Conservation (phyloP, 176 grass and related monocot genomes). For the Cenchrus purpureus region DNA sequence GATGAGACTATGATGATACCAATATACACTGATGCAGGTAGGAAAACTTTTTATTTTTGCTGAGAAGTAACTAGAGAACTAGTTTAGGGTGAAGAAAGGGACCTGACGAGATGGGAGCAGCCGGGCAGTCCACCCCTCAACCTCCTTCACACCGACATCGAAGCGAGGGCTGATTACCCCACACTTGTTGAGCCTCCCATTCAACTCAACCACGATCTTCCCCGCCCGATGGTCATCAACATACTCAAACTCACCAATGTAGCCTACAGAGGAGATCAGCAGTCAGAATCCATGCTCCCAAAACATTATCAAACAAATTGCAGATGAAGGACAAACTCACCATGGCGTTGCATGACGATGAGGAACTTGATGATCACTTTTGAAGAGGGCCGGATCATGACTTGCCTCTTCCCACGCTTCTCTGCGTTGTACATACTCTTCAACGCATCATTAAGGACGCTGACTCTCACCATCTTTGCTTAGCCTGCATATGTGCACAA, state of each 20-base stretch:
- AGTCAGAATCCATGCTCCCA: not conserved
- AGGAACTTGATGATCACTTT: slow-evolving; percentile 41
- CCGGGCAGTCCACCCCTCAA: slow-evolving; percentile 40
- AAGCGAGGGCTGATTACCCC: slow-evolving; percentile 24
- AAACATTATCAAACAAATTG: not conserved
- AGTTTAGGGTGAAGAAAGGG: not conserved
- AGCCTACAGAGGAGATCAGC: not conserved
- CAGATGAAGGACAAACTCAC: not conserved
- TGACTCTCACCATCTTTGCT: slow-evolving; percentile 33
- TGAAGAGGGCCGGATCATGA: slow-evolving; percentile 29
- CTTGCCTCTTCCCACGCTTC: slow-evolving; percentile 36
- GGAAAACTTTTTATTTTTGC: not conserved
- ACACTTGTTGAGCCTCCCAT: slow-evolving; percentile 35
- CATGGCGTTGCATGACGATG: slow-evolving; percentile 26
- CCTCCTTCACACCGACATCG: slow-evolving; percentile 29
- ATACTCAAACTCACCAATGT: slow-evolving; percentile 34
- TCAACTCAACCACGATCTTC: slow-evolving; percentile 35
- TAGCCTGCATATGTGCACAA: not conserved
- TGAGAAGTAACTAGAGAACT: not conserved
- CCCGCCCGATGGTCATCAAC: slow-evolving; percentile 14
- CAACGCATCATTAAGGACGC: slow-evolving; percentile 27
- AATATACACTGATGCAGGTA: not conserved
- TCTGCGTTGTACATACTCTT: slow-evolving; percentile 41
- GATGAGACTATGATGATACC: not conserved
- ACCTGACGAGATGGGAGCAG: slow-evolving; percentile 78